A percentile compares a stretch with the other conserved stretches of the same genome.
Conservation (phyloP, 225 moss, liverwort and hornwort species). For the Lunularia cruciata region DNA sequence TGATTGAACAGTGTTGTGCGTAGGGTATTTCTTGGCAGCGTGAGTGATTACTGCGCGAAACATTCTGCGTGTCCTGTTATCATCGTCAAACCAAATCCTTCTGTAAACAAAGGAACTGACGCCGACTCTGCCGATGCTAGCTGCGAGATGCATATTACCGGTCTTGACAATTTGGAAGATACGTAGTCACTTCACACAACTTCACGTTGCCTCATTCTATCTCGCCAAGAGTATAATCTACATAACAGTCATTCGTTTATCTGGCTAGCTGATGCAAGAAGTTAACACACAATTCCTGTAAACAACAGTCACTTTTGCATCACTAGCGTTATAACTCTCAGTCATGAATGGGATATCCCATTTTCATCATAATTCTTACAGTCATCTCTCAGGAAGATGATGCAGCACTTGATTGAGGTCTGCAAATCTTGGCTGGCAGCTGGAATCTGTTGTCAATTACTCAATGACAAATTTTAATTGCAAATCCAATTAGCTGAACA, state of each 20-base stretch:
- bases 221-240: constrained; percentile 14
- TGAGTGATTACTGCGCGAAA: constrained; percentile 54
- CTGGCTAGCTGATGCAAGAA: constrained; percentile 14
- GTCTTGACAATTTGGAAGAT: constrained; percentile 47
- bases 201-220: background rate
- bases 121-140: constrained; percentile 28
- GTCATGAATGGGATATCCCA: constrained; percentile 14
- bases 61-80: constrained; percentile 56
- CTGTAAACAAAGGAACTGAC: constrained; percentile 23
- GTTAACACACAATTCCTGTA: background rate
- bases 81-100: constrained; percentile 41
- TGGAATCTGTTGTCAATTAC: constrained; percentile 12
- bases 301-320: constrained; percentile 2
- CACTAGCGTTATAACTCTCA: constrained; percentile 9
- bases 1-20: constrained; percentile 25
- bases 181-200: constrained; percentile 18
- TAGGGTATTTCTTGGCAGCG: constrained; percentile 53
- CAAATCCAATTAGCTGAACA: constrained; percentile 6
- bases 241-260: constrained; percentile 8
- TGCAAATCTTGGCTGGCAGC: constrained; percentile 10
- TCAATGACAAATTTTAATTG: background rate
- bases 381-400: constrained; percentile 14
- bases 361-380: constrained; percentile 18
- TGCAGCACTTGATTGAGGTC: constrained; percentile 2
- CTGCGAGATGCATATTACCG: constrained; percentile 51